phyloP scores from a whole-genome alignment of 169 alveolate genomes.

The Plasmodium falciparum region DNA sequence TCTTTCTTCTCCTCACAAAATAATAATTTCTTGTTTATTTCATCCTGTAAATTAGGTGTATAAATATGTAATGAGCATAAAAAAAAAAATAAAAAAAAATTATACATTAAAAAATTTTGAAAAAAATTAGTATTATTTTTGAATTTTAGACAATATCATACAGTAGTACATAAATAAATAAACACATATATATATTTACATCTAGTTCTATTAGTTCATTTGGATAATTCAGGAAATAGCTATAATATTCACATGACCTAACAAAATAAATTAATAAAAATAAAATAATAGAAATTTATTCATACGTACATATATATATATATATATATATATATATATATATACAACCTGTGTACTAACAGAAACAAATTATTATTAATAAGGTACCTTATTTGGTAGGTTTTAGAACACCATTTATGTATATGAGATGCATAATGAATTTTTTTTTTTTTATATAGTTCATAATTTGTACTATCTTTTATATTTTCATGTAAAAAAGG shows the following conservation, averaged over 20 bases:
- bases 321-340: no score
- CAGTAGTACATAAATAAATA: not conserved
- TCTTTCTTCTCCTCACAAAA: conserved; percentile 66
- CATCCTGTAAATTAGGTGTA: conserved; percentile 28
- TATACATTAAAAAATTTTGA: no score
- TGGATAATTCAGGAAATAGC: conserved; percentile 67
- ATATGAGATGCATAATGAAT: conserved; percentile 76
- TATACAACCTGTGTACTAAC: no score
- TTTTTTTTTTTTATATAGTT: conserved; percentile 32
- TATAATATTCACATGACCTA: conserved; percentile 74
- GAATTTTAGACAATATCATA: not conserved
- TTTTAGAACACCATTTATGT: conserved; percentile 77
- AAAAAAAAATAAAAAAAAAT: not conserved
- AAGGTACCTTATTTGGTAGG: conserved; percentile 73
- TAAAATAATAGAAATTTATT: no score
- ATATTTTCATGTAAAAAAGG: conserved; percentile 16
- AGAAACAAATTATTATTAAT: not conserved
- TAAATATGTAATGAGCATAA: not conserved
- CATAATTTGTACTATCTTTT: conserved; percentile 50
- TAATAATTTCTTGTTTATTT: conserved; percentile 19
- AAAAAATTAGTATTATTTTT: no score
- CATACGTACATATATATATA: no score
- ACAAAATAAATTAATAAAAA: not conserved
- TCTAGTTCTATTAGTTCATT: conserved; percentile 37
- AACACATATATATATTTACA: conserved; percentile 15